Percentiles rank a stretch among this genome's conserved stretches.
Evolutionary conservation across 495 filamentous ascomycete genomes (phyloP).

Genomic region (Oidiodendron maius): DNA sequence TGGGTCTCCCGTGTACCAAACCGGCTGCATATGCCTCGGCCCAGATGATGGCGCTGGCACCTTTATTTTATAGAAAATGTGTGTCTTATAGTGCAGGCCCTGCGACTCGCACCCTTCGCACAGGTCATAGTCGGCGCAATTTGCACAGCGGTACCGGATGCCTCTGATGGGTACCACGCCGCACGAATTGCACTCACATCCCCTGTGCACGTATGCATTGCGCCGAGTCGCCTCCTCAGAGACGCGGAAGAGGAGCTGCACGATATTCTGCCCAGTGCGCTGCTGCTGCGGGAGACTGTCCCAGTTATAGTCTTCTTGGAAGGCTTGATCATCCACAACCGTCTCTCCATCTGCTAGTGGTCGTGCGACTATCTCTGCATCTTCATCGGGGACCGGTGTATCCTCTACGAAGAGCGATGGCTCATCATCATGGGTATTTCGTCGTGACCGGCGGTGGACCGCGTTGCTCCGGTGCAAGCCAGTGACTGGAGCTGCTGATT

Average conservation of each 20-base stretch:
- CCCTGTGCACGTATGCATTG: slow-evolving; percentile 88
- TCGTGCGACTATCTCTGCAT: slow-evolving; percentile 29
- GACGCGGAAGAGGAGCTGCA: slow-evolving; percentile 70
- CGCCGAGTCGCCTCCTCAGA: slow-evolving; percentile 74
- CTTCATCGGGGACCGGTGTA: slow-evolving; percentile 41
- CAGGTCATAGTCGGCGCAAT: slow-evolving; percentile 87
- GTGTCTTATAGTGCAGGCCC: slow-evolving; percentile 81
- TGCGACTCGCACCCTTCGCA: slow-evolving; percentile 86
- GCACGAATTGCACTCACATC: slow-evolving; percentile 89
- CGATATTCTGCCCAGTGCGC: slow-evolving; percentile 67
- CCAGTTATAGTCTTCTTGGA: slow-evolving; percentile 47
- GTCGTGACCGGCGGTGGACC: slow-evolving; percentile 33
- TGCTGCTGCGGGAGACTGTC: slow-evolving; percentile 24
- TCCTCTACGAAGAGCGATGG: slow-evolving; percentile 7
- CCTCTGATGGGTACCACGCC: slow-evolving; percentile 81
- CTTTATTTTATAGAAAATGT: slow-evolving; percentile 90
- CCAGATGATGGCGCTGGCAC: slow-evolving; percentile 67
- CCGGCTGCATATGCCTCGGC: slow-evolving; percentile 62
- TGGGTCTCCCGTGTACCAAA: slow-evolving; percentile 90
- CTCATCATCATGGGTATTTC: slow-evolving; percentile 18
- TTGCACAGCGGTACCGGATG: slow-evolving; percentile 84
- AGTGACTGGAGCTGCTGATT: slow-evolving; percentile 1
- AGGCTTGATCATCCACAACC: slow-evolving; percentile 53
- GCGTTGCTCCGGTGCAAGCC: slow-evolving; percentile 55
- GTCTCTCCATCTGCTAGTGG: slow-evolving; percentile 48